Evolutionary conservation across 2,329 filamentous ascomycete genomes (phyloP).

Genomic region (Camptophora hylomeconis): DNA sequence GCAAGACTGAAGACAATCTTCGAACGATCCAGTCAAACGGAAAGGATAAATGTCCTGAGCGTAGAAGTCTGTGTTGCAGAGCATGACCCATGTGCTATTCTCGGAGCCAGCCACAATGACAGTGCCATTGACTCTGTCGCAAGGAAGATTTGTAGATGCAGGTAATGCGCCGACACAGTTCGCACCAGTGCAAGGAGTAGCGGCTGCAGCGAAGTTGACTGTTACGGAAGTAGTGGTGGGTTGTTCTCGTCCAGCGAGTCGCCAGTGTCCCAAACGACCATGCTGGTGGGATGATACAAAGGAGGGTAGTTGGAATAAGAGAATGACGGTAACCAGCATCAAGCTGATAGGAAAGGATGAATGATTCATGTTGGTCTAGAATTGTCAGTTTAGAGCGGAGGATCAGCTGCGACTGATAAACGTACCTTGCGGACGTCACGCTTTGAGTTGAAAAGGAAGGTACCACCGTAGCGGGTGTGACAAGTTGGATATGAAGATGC

Average conservation of each 20-base stretch:
- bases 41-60: constrained; percentile 18
- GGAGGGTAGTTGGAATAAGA: constrained; percentile 3
- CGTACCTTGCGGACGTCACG: too few species aligned
- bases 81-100: constrained; percentile 14
- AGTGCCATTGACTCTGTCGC: constrained; percentile 17
- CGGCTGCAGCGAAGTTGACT: constrained; percentile 3
- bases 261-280: constrained; percentile 2
- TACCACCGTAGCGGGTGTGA: too few species aligned
- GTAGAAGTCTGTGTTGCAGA: constrained; percentile 19
- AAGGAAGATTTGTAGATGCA: constrained; percentile 6
- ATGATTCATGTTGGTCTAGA: constrained; percentile 5
- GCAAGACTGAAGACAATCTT: constrained; percentile 18
- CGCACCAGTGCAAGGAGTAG: constrained; percentile 4
- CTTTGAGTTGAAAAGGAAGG: too few species aligned
- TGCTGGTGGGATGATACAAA: too few species aligned
- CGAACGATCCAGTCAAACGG: constrained; percentile 16
- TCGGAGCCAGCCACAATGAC: constrained; percentile 5
- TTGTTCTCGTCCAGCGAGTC: constrained; percentile 7
- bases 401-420: too few species aligned
- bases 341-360: constrained; percentile 7
- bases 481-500: too few species aligned
- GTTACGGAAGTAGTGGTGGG: constrained; percentile 3
- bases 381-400: neutral
- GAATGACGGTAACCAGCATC: constrained; percentile 9
- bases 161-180: constrained; percentile 4